Evolutionary conservation across 129 eudicot genomes (phyloP).

Genomic region (Oenanthe sinensis): DNA sequence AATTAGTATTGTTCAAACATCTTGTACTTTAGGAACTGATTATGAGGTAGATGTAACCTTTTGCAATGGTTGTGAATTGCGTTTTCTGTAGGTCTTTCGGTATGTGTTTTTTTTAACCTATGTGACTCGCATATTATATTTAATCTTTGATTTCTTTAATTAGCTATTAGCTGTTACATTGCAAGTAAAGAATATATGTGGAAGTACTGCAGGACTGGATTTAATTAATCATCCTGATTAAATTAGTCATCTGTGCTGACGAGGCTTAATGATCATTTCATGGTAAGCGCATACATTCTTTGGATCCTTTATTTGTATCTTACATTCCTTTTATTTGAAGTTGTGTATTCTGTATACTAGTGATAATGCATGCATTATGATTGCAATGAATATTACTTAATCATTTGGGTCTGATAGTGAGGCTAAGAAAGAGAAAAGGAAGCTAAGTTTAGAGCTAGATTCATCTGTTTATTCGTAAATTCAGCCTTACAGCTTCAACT

Average conservation of each 20-base stretch:
- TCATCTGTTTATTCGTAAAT: constrained; percentile 15
- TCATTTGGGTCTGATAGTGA: background rate
- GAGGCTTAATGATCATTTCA: background rate
- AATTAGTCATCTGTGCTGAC: background rate
- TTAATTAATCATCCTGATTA: background rate
- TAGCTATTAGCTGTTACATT: background rate
- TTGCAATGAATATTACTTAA: background rate
- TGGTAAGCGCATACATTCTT: constrained; percentile 11
- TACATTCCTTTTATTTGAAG: background rate
- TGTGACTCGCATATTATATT: constrained; percentile 18
- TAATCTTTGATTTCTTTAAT: background rate
- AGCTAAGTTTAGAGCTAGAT: background rate
- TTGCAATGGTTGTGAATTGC: constrained; percentile 11
- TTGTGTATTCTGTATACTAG: background rate
- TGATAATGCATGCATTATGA: background rate
- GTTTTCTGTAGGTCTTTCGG: constrained; percentile 11
- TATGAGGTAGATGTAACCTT: constrained; percentile 6
- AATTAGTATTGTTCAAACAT: constrained; percentile 2
- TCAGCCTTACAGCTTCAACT: constrained; percentile 10
- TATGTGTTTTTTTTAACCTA: constrained; percentile 14
- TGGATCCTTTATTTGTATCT: background rate
- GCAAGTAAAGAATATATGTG: background rate
- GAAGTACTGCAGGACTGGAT: background rate
- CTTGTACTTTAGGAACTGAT: constrained; percentile 18
- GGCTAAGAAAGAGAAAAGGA: constrained; percentile 1